Evolutionary conservation across 2,329 filamentous ascomycete species (phyloP), one percentile per base, ranked within the genome.

Genomic region (Calonectria pteridis): DNA sequence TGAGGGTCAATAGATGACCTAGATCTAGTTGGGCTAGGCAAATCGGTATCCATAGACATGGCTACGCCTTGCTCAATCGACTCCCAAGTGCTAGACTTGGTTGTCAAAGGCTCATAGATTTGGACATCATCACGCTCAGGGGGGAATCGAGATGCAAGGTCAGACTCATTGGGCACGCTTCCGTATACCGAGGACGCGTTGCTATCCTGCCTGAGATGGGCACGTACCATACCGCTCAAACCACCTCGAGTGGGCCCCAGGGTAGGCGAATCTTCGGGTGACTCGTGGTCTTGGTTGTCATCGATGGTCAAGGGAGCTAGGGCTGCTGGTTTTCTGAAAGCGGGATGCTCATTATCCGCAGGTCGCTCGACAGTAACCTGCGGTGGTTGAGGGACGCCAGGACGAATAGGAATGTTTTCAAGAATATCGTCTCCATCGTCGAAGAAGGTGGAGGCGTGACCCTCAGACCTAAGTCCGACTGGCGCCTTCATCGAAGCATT

Each of bases 181-280:
- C 90, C 91, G 77, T 95, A 95, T 31, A 97, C 88, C 0, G 95
- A 97, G 0, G 96, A 98, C 18, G 92, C 90, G 72, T 93, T 93
- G 84, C 96, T 98, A 76, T 93, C 92, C 40, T 92, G 92, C 65
- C 97, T 92, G 50, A 98, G 86, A 86, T 98, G 97, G 75, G 96
- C 93, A 37, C 94, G 92, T 58, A 98, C 93, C 87, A 98, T 90
- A 2, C 94, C 94, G 79, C 93, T 96, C 20, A 98, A 87, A 3
- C 79, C 79, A 1, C 94, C 95, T 14, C 81, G 69, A 20, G 87
- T 87, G 0, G 94, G 93, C 2, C 94, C 94, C 7, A 98, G 86
- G 0, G 95, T 97, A 0, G 96, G 95, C 0, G 95, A 98, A 79
- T 98, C 95, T 13, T 78, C 77, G 1, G 79, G 75, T 26, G 79